Evolutionary conservation across 2,329 filamentous ascomycete genomes (phyloP), one percentile per base, ranked within the genome.

Genomic region (Colletotrichum sp.): DNA sequence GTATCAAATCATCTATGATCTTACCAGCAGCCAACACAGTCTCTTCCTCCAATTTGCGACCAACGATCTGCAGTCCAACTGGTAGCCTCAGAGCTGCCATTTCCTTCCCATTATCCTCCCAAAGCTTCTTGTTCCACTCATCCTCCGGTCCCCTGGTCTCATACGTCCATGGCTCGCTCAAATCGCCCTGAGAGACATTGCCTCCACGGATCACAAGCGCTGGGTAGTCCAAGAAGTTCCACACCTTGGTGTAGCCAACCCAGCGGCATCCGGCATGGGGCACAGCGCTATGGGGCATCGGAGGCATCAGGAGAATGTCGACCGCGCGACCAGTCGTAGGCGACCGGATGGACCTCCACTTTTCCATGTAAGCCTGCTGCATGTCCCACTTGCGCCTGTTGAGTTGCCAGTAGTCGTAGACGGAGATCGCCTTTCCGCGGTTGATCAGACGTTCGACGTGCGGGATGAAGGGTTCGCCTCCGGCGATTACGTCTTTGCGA

Each of bases 351-450:
- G 81, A 80, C 60, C 89, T 88, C 92, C 92, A 94, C 73, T 91
- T 90, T 65, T 92, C 87, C 2, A 93, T 85, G 71, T 92, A 75
- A 2, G 36, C 55, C 13, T 75, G 72, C 62, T 75, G 72, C 28
- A 62, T 9, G 93, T 83, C 84, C 30, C 86, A 72, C 79, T 93
- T 93, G 30, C 87, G 85, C 75, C 85, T 90, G 82, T 93, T 93
- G 8, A 94, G 85, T 78, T 93, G 91, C 92, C 92, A 94, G 82
- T 94, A 94, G 6, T 92, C 86, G 73, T 91, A 93, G 0, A 93
- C 91, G 0, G 90, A 92, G 16, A 93, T 90, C 1, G 90, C 81
- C 13, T 86, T 78, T 3, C 86, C 89, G 0, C 86, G 85, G 68
- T 90, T 89, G 16, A 93, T 81, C 8, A 94, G 85, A 0, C 84